phyloP scores from a whole-genome alignment of 768 basidiomycete species.

The Sporobolomyces pararoseus region DNA sequence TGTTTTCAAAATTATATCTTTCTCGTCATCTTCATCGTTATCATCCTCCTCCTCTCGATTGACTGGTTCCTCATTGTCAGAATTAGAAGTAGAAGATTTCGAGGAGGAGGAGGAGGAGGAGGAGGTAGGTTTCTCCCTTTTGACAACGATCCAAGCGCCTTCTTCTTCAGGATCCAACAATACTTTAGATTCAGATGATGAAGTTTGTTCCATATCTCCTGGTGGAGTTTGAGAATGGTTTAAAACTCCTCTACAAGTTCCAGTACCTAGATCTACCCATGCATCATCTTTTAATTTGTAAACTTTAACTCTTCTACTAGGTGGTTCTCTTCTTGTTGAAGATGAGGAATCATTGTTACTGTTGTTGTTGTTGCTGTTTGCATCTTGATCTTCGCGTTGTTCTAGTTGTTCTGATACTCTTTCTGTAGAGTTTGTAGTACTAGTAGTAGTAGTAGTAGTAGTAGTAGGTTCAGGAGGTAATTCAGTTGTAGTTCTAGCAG shows the following conservation, averaged over 20 bases:
- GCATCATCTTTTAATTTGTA: constrained; percentile 86
- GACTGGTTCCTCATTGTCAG: neutral
- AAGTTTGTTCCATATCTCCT: constrained; percentile 56
- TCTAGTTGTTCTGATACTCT: no score
- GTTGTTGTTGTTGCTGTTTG: no score
- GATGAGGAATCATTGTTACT: no score
- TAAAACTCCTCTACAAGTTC: constrained; percentile 63
- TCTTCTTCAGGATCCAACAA: constrained; percentile 27
- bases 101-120: no score
- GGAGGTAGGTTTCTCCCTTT: constrained; percentile 68
- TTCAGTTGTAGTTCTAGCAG: no score
- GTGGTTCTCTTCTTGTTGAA: neutral
- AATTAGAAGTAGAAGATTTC: neutral
- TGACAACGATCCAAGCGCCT: constrained; percentile 58
- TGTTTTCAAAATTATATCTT: constrained; percentile 48
- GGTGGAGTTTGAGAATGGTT: constrained; percentile 1
- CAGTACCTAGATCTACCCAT: constrained; percentile 96
- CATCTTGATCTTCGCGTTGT: no score
- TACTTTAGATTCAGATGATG: constrained; percentile 71
- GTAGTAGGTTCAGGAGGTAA: no score
- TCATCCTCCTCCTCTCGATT: constrained; percentile 2
- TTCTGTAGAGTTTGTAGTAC: no score
- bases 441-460: no score
- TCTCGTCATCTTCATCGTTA: constrained; percentile 19
- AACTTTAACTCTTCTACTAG: constrained; percentile 58